Evolutionary conservation across 768 basidiomycete genomes (phyloP), one percentile per base, ranked within the genome.

Genomic region (Kwoniella mangroviensis): DNA sequence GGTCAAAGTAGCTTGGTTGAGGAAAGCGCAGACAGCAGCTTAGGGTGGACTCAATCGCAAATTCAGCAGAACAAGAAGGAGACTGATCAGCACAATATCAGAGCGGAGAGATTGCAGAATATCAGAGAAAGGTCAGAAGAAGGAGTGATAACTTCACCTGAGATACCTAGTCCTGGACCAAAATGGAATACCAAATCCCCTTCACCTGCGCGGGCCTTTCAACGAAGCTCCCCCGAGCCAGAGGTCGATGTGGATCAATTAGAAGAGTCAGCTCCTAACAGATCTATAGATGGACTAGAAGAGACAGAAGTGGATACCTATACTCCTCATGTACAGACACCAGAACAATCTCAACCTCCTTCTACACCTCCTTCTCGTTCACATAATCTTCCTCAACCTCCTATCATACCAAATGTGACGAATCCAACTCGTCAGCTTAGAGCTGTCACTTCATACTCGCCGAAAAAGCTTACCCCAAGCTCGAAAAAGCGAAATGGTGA

Each of bases 11-110:
- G 60, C 28, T 69, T 62, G 2, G 24, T 58, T 1, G 68, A 69
- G 40, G 68, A 69, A 24, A 69, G 62, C 10, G 62, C 45, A n/a
- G 68, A 69, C 0, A 69, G 68, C 45, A 55, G 54, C 0, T 34
- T 69, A 6, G 52, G 17, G 4, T 69, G 68, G 68, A 69, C 68
- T 11, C 68, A 69, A 43, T 19, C 55, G 45, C 68, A 69, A 15
- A 10, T 69, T 17, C 43, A 63, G 17, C 24, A 69, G 42, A 69
- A 69, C 52, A 41, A 49, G 17, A 53, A 24, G 54, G 55, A 34
- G 1, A 34, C 1, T 34, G 34, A 34, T 5, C 34, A 34, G 4
- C 4, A 7, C 0, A 6, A 5, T 4, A 34, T 1, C 0, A 67
- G 54, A 17, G 17, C 17, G 40, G 13, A 49, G 10, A 4, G 63